A percentile compares a stretch with the other conserved stretches of the same genome.
phyloP scores from a whole-genome alignment of 2,329 filamentous ascomycete species.

The Aspergillus pseudoterreus region DNA sequence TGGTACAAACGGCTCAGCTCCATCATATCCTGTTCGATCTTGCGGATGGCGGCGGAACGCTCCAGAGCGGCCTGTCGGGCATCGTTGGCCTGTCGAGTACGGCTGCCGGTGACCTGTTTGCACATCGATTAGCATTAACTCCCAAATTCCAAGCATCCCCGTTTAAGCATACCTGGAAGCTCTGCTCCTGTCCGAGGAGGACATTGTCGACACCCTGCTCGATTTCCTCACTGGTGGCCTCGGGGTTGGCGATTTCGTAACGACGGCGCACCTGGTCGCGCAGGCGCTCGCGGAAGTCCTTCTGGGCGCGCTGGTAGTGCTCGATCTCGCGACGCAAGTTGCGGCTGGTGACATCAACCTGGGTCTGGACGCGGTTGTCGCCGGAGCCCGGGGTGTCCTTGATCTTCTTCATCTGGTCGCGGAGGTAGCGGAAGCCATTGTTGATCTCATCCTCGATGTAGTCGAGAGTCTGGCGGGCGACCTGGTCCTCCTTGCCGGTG shows the following conservation, averaged over 20 bases:
- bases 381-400: slow-evolving; percentile 77
- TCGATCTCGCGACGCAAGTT: slow-evolving; percentile 77
- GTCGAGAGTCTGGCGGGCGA: slow-evolving; percentile 67
- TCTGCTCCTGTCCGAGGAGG: slow-evolving; percentile 63
- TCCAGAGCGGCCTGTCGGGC: slow-evolving; percentile 74
- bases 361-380: slow-evolving; percentile 68
- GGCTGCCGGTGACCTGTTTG: slow-evolving; percentile 30
- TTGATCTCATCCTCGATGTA: slow-evolving; percentile 74
- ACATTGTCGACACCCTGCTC: slow-evolving; percentile 69
- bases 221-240: slow-evolving; percentile 75
- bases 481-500: slow-evolving; percentile 62
- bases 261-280: slow-evolving; percentile 83
- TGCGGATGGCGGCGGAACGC: slow-evolving; percentile 81
- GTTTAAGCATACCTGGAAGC: slow-evolving; percentile 70
- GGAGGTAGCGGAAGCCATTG: slow-evolving; percentile 74
- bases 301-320: slow-evolving; percentile 76
- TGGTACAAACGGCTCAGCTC: slow-evolving; percentile 85
- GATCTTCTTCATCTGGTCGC: slow-evolving; percentile 72
- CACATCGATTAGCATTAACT: background rate
- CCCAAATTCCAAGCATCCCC: background rate
- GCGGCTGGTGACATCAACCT: slow-evolving; percentile 77
- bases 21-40: slow-evolving; percentile 87
- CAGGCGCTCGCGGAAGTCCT: slow-evolving; percentile 72
- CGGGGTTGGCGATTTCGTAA: slow-evolving; percentile 82
- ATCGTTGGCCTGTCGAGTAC: slow-evolving; percentile 73